Evolutionary conservation across 169 alveolate species (phyloP), one percentile per base, ranked within the genome.

Genomic region (Plasmodium cynomolgi): DNA sequence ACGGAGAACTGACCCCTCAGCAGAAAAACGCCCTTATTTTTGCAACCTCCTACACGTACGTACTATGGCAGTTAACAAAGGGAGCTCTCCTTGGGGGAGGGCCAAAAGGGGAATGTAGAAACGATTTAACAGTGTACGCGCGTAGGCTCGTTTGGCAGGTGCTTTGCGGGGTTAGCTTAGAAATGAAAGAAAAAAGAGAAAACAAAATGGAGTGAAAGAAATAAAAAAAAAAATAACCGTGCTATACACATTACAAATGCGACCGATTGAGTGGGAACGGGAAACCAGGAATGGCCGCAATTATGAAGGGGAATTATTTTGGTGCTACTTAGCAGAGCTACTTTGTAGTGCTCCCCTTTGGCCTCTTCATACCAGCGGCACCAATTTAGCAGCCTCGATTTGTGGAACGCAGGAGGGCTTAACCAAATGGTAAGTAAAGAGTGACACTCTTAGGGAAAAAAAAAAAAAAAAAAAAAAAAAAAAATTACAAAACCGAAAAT

Each of bases 401-500:
- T 68, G 31, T 68, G 77, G 33, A 11, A 68, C 20, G 37, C 41
- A 0, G 37, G n/a, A 23, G 37, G 39, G 37, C n/a, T 68, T 8
- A 75, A 75, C 26, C 26, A 75, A 33, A 17, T 34, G 29, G 11
- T 33, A 29, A 20, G 23, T 75, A 33, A 75, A 33, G 23, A 75
- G 56, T 75, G 44, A n/a, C 56, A 31, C 83, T 34, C 20, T 39
- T n/a, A 75, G 20, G 83, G 47, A 23, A 23, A 31, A n/a, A 23
- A 20, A 75, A 75, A 74, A 68, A 68, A 3, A 68, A 68, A 68
- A 68, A 68, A 68, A 68, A 74, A 74, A 74, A 74, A 74, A 74
- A 75, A 75, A 8, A 75, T 33, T 13, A 39, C 11, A 75, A 75
- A 75, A 75, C 37, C 37, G 17, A 39, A 39, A 34, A 75, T 34